Percentiles rank a stretch among this genome's conserved stretches.
phyloP scores from a whole-genome alignment of 768 basidiomycete genomes.

The Phanerochaete sordida region DNA sequence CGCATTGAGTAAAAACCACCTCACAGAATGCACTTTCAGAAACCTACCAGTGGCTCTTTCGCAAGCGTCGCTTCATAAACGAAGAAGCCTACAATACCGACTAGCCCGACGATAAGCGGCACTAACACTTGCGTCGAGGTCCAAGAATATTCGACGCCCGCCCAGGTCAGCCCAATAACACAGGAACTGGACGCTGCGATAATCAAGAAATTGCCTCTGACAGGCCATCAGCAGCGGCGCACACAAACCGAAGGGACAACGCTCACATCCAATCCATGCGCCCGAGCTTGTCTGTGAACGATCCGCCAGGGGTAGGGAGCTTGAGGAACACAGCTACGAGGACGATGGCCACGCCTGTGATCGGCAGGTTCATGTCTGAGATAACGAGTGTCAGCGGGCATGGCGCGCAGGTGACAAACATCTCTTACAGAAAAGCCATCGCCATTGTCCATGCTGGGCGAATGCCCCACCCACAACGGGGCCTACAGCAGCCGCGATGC shows the following conservation, averaged over 20 bases:
- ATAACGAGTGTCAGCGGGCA: background rate
- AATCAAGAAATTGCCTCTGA: no score
- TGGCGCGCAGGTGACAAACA: background rate
- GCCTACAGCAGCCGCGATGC: constrained; percentile 1
- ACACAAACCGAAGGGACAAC: no score
- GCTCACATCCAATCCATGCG: constrained; percentile 34
- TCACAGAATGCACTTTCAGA: no score
- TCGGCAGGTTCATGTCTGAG: constrained; percentile 35
- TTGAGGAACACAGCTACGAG: constrained; percentile 2
- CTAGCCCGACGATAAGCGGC: constrained; percentile 35
- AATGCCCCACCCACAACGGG: constrained; percentile 14
- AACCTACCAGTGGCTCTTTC: constrained; percentile 21
- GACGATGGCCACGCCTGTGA: constrained; percentile 17
- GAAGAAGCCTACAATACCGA: constrained; percentile 23
- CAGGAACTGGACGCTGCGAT: no score
- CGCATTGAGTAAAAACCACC: no score
- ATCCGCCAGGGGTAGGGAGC: constrained; percentile 22
- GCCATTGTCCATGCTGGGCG: constrained; percentile 23
- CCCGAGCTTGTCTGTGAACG: constrained; percentile 25
- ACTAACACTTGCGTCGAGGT: constrained; percentile 30
- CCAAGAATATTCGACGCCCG: constrained; percentile 37
- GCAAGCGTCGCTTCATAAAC: constrained; percentile 18
- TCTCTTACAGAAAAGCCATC: constrained; percentile 26
- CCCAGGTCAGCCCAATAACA: no score
- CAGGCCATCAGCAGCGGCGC: no score